Base-by-base conservation (phyloP, 108 stramenopile species). In the Mediolabrus comicus region DNA sequence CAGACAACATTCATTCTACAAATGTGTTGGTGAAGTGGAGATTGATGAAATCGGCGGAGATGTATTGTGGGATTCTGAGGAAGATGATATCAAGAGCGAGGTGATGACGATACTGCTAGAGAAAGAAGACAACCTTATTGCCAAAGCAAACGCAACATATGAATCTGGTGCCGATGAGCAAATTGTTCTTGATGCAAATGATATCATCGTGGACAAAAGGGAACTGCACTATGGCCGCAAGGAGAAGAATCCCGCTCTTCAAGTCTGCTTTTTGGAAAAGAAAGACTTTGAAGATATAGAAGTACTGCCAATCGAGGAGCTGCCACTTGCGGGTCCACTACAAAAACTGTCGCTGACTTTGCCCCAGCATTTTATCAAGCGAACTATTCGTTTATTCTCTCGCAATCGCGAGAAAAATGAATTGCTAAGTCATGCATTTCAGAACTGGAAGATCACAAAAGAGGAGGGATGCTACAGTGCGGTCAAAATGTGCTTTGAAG, bases 251-350 rank as follows among this genome's bases (percentile, higher is more conserved):
- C 94, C 94, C 31, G 68, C 91, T 3, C 17, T 55, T 16, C 68
- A 65, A 61, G 86, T 95, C 82, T 74, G 91, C 28, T 92, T 95
- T 59, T 63, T 86, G n/a, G 52, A 61, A 27, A 89, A 89, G 82
- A 60, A 29, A 9, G 53, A 81, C 9, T 51, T 72, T 31, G 61
- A 35, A 25, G 72, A 65, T 4, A 53, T 86, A 6, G 29, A 51
- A 11, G 64, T 1, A 0, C 0, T 65, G 25, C 54, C 79, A 0
- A 33, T 59, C 4, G 81, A 86, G 4, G 62, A 82, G 19, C 53
- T 90, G 4, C 89, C 87, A 6, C 33, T 62, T 10, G 92, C 92
- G 8, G 17, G 53, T 9, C 61, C 46, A 43, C 51, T 74, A 5
- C 57, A 81, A 30, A 66, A 58, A 19, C 34, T 74, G 7, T 65